Conservation (phyloP, 192 early-diverging fungal genomes). For the Coemansia reversa region DNA sequence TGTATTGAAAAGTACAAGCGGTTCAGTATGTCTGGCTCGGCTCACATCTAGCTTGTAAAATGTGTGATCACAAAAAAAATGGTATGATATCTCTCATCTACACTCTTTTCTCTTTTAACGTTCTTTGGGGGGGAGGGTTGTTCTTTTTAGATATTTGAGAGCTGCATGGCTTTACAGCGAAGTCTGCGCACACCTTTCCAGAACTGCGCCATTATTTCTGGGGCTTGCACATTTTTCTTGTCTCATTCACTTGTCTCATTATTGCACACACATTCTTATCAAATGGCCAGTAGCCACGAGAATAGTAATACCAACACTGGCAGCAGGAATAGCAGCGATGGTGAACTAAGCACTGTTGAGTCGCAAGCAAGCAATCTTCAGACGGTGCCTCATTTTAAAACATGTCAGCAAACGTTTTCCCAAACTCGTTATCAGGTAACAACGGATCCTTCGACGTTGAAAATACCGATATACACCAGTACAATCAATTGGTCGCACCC, state of each 20-base stretch:
- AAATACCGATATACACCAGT: constrained; percentile 34
- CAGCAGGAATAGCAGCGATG: not conserved
- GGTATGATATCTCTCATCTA: not conserved
- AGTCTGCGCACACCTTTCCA: not conserved
- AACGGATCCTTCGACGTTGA: not conserved
- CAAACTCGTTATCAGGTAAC: constrained; percentile 2
- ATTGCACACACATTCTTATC: not conserved
- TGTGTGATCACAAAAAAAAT: not conserved
- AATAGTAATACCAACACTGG: not conserved
- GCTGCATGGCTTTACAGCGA: not conserved
- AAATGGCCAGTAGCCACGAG: not conserved
- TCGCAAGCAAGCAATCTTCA: not conserved
- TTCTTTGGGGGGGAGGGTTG: not conserved
- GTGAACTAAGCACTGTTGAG: not conserved
- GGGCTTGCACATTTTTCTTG: constrained; percentile 3
- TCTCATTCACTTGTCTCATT: not conserved
- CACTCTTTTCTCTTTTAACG: not conserved
- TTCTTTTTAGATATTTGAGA: not conserved
- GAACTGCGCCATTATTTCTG: not conserved
- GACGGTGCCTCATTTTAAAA: not conserved
- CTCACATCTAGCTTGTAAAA: too few species aligned
- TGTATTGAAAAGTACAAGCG: too few species aligned
- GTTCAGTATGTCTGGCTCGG: too few species aligned
- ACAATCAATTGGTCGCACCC: constrained; percentile 39
- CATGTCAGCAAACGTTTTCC: not conserved